These are phyloP conservation scores for Astrothelium macrocarpum DNA, from an alignment of 495 filamentous ascomycete genomes.

Conservation along the genomic window DNA sequence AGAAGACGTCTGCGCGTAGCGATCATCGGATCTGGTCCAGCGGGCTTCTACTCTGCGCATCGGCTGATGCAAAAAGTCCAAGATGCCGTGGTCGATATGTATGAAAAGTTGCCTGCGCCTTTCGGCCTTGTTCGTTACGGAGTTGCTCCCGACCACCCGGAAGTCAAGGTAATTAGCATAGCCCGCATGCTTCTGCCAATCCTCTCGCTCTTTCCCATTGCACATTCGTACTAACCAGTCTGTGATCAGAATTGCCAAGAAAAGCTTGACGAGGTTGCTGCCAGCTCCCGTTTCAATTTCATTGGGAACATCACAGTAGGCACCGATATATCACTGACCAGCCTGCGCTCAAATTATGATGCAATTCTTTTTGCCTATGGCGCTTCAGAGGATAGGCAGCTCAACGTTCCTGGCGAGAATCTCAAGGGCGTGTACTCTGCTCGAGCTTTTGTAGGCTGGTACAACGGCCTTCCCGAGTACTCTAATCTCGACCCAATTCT, in stretches of 20 bases:
- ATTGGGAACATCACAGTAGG: constrained; percentile 84
- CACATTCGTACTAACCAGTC: constrained; percentile 9
- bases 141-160: constrained; percentile 93
- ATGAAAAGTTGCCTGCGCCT: constrained; percentile 83
- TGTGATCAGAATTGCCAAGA: constrained; percentile 75
- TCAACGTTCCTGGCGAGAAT: constrained; percentile 76
- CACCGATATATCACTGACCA: constrained; percentile 54
- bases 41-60: constrained; percentile 90
- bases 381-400: constrained; percentile 66
- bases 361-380: constrained; percentile 90
- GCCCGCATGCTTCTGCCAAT: background rate
- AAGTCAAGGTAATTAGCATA: constrained; percentile 69
- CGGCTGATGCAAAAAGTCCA: constrained; percentile 65
- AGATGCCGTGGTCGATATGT: constrained; percentile 81
- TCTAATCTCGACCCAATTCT: constrained; percentile 68
- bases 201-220: background rate
- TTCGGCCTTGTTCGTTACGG: constrained; percentile 88
- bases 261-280: constrained; percentile 80
- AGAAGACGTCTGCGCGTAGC: constrained; percentile 63
- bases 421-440: constrained; percentile 74
- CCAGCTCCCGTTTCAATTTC: constrained; percentile 75
- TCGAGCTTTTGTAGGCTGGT: constrained; percentile 94
- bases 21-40: constrained; percentile 88
- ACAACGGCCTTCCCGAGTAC: constrained; percentile 87
- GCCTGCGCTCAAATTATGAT: constrained; percentile 75